Percentiles rank a stretch among this genome's conserved stretches.
Evolutionary conservation across 2,329 filamentous ascomycete genomes (phyloP).

Genomic region (Fusarium pininemorale): DNA sequence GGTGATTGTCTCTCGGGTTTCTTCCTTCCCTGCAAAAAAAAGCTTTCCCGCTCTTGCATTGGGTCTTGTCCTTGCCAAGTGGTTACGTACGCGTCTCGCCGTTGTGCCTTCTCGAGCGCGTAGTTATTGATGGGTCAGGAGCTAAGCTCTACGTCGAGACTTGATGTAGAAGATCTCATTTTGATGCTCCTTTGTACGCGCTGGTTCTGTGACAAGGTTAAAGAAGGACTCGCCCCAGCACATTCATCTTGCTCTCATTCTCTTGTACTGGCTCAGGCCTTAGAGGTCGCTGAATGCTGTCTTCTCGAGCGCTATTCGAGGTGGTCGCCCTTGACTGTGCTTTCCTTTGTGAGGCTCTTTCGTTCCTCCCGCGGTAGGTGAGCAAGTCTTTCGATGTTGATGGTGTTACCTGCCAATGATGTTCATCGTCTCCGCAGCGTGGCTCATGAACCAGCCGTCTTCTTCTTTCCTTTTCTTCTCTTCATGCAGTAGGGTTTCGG

Average conservation of each 20-base stretch:
- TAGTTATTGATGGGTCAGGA: not conserved
- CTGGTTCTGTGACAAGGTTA: not conserved
- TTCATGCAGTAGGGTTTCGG: no score
- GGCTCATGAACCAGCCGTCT: not conserved
- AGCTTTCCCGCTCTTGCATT: not conserved
- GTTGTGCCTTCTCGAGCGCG: not conserved
- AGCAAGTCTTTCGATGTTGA: not conserved
- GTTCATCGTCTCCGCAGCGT: not conserved
- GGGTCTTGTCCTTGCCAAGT: not conserved
- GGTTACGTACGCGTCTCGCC: not conserved
- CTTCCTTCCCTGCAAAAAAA: not conserved
- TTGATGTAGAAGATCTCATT: not conserved
- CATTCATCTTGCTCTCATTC: not conserved
- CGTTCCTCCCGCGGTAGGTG: not conserved
- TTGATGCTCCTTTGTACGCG: not conserved
- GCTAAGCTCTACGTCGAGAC: not conserved
- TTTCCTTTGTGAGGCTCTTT: not conserved
- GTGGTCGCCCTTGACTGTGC: not conserved
- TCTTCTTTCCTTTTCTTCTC: not conserved
- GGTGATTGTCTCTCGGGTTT: not conserved
- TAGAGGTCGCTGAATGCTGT: not conserved
- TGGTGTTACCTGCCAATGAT: not conserved
- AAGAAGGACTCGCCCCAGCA: not conserved
- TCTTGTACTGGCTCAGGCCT: no score
- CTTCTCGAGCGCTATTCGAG: not conserved